Conservation (phyloP, 805 yeast species). For the Myxozyma lipomycoides region DNA sequence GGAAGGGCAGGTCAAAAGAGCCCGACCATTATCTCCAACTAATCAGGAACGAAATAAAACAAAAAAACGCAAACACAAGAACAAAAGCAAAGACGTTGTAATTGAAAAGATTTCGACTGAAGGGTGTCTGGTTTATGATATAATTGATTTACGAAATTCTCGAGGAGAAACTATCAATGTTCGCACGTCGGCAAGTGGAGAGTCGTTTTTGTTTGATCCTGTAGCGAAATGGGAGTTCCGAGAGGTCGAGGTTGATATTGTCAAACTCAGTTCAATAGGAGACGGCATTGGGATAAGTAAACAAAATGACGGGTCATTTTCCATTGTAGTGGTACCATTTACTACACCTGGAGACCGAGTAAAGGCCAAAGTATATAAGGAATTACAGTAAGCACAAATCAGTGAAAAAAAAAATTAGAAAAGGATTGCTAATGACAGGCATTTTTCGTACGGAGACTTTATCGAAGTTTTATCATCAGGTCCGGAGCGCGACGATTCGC, state of each 20-base stretch:
- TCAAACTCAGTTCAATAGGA: conserved; percentile 69
- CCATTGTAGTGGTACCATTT: conserved; percentile 78
- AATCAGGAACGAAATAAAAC: background rate
- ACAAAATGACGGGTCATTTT: conserved; percentile 54
- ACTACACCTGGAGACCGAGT: conserved; percentile 83
- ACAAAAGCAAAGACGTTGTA: conserved; percentile 50
- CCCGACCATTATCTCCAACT: background rate
- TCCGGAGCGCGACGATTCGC: conserved; percentile 49
- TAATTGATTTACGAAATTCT: conserved; percentile 51
- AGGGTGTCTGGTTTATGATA: conserved; percentile 75
- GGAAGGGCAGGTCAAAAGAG: no score
- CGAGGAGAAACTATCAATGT: conserved; percentile 45
- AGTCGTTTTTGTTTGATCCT: conserved; percentile 56
- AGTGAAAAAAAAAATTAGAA: background rate
- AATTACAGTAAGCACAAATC: conserved; percentile 49
- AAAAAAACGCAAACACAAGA: conserved; percentile 39
- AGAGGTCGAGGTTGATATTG: conserved; percentile 55
- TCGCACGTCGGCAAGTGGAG: conserved; percentile 55
- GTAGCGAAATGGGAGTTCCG: conserved; percentile 48
- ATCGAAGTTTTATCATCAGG: conserved; percentile 48
- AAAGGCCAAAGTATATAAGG: conserved; percentile 64
- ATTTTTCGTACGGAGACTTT: conserved; percentile 70
- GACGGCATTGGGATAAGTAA: conserved; percentile 75
- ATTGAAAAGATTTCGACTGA: conserved; percentile 72
- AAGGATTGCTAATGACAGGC: background rate